phyloP scores from a whole-genome alignment of 1,139 yeast genomes.

The Pichia sp. region DNA sequence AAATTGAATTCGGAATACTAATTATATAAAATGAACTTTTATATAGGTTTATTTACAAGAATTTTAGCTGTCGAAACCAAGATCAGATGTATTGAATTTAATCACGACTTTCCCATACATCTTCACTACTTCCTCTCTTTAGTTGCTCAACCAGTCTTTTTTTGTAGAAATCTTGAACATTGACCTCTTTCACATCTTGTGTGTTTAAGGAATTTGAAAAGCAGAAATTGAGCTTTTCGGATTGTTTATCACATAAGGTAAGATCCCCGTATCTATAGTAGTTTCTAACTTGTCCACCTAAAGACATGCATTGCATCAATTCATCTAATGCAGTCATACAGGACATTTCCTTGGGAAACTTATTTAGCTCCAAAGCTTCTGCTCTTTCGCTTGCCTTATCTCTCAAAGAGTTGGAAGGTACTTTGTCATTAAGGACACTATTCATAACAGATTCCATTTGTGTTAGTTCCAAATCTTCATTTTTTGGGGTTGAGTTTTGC shows the following conservation, averaged over 20 bases:
- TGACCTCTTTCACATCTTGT: conserved; percentile 42
- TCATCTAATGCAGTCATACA: conserved; percentile 84
- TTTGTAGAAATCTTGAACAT: conserved; percentile 67
- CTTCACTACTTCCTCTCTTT: conserved; percentile 68
- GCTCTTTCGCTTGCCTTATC: conserved; percentile 24
- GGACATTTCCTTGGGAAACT: conserved; percentile 43
- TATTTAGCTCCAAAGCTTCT: conserved; percentile 20
- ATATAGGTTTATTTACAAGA: background rate
- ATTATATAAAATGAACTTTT: too few relatives aligned
- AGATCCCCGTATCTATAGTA: conserved; percentile 78
- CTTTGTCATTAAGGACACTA: conserved; percentile 14
- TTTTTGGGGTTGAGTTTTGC: too few relatives aligned
- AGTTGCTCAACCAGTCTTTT: conserved; percentile 53
- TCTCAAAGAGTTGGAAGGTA: conserved; percentile 16
- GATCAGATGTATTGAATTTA: conserved; percentile 1
- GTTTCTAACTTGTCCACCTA: conserved; percentile 81
- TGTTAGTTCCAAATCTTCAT: conserved; percentile 7
- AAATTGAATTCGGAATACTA: too few relatives aligned
- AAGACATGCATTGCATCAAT: conserved; percentile 72
- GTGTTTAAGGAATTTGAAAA: conserved; percentile 45
- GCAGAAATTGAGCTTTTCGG: conserved; percentile 78
- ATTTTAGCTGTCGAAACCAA: background rate
- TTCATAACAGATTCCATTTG: conserved; percentile 11
- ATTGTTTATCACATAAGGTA: conserved; percentile 60
- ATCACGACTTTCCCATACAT: conserved; percentile 61